Base-by-base conservation (phyloP, 768 basidiomycete genomes). In the Lyophyllum atratum region DNA sequence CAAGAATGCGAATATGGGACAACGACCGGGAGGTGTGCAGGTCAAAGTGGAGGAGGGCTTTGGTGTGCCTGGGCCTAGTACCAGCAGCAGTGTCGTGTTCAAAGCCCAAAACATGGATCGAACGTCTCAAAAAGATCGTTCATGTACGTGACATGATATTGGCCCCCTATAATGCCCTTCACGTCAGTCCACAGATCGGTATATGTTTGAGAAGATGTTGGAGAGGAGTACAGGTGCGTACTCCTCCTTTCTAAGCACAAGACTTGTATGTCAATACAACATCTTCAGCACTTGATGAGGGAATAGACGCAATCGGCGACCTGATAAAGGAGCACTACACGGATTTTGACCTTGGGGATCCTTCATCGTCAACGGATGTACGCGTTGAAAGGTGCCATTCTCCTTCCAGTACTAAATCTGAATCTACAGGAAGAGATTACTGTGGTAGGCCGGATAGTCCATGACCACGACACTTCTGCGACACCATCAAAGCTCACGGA, bases 131-230 rank as follows among this genome's bases (percentile, higher is more conserved):
- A 82, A 77, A 56, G 75, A 72, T 54, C 80, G 86, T 31, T 76
- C 79, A 33, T 90, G 90, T 90, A 68, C 77, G 86, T 72, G 10
- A 21, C 33, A 48, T 21, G 29, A 22, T 52, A 39, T 44, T 12
- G 6, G 11, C 21, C 15, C 48, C 24, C 42, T 2, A 12, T 14
- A 4, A 44, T 25, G 45, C 31, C 15, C 47, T 25, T 53, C 11
- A 61, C 47, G 34, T 45, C 12, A 9, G 21, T 24, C 37, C 34
- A 24, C 62, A 92, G 90, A 88, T 80, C 84, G 91, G 26, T 98
- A 98, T 70, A 95, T 96, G 95, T 94, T 91, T 66, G 95, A 98
- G 71, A 94, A 92, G 73, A 79, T 90, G 24, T 84, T 85, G 1
- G 91, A 92, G 66, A 79, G 95, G 45, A 89, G 92, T 59, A 89